Evolutionary conservation across 23 red algal genomes (phyloP).

Genomic region (Gracilariopsis chorda): DNA sequence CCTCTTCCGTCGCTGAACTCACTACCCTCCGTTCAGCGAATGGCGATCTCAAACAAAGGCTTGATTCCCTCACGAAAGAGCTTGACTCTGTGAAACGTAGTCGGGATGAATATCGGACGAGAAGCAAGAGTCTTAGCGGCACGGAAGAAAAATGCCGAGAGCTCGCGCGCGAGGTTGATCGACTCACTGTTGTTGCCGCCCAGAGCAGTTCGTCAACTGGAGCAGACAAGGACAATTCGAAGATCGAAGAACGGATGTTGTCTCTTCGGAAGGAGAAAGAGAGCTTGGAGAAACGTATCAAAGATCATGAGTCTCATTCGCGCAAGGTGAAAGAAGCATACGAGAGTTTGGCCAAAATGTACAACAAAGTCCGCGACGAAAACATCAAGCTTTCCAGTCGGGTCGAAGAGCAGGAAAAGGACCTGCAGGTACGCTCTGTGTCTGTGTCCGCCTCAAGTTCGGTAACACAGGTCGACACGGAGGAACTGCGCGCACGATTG

Average conservation of each 20-base stretch:
- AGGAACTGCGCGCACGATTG: neutral
- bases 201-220: neutral
- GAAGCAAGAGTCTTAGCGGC: neutral
- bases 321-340: constrained; percentile 43
- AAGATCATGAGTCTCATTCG: constrained; percentile 49
- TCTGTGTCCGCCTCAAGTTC: neutral
- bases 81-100: neutral
- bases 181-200: constrained; percentile 21
- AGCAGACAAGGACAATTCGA: neutral
- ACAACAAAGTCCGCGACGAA: constrained; percentile 58
- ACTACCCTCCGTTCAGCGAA: neutral
- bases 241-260: constrained; percentile 21
- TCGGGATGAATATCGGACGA: neutral
- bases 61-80: neutral
- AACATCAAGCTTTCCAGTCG: constrained; percentile 28
- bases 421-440: neutral
- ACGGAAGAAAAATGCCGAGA: constrained; percentile 12
- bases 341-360: constrained; percentile 44
- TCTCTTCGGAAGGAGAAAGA: constrained; percentile 38
- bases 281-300: neutral
- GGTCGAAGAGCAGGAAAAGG: constrained; percentile 20
- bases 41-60: neutral
- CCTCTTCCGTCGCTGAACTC: neutral
- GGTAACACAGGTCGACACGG: neutral
- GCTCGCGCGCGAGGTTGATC: constrained; percentile 23